phyloP scores from a whole-genome alignment of 306 rosid species.

The Quercus variabilis region DNA sequence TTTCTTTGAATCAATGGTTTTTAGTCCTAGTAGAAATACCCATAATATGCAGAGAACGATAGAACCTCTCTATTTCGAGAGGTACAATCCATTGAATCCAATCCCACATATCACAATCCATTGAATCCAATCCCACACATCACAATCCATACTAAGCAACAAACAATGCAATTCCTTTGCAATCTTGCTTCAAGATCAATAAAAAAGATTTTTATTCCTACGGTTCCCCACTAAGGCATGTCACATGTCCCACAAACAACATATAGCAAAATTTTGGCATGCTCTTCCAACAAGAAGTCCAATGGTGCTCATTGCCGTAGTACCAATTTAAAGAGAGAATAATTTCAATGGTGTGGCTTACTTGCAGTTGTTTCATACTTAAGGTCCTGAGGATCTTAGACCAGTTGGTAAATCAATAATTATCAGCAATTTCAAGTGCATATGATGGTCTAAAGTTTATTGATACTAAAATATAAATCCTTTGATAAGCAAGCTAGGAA shows the following conservation, averaged over 20 bases:
- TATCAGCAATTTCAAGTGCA: neutral
- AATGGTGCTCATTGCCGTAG: neutral
- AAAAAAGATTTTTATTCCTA: constrained; percentile 51
- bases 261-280: constrained; percentile 1
- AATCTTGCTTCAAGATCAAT: constrained; percentile 37
- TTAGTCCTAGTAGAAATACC: neutral
- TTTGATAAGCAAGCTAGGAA: neutral
- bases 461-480: neutral
- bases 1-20: neutral
- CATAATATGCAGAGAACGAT: neutral
- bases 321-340: constrained; percentile 4
- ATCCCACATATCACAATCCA: neutral
- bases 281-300: constrained; percentile 11
- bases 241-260: constrained; percentile 42
- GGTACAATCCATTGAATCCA: neutral
- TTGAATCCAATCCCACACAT: neutral
- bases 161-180: constrained; percentile 10
- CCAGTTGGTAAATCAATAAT: neutral
- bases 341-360: constrained; percentile 14
- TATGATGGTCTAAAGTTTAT: neutral
- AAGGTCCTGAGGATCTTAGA: constrained; percentile 9
- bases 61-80: too few species aligned
- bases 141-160: constrained; percentile 13
- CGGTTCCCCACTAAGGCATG: constrained; percentile 58
- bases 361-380: neutral